Conservation (phyloP, 768 basidiomycete genomes). For the Rubroboletus satanas region DNA sequence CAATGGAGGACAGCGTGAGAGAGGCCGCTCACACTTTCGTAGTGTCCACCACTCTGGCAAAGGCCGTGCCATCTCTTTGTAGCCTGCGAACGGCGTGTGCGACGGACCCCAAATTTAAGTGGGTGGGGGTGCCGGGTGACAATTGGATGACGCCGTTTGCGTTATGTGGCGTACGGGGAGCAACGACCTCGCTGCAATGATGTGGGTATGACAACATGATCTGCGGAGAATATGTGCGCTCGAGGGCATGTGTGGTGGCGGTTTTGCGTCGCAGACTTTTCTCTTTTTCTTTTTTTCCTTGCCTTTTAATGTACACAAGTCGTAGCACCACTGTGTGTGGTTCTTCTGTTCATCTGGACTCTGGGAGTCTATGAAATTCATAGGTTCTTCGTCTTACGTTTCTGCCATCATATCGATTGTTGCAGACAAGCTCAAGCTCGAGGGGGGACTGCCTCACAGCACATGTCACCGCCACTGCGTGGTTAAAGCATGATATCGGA, state of each 20-base stretch:
- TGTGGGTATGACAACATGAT: slow-evolving; percentile 30
- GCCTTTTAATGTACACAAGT: slow-evolving; percentile 15
- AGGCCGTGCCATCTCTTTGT: slow-evolving; percentile 84
- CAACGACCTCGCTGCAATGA: slow-evolving; percentile 31
- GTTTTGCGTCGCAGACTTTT: background rate
- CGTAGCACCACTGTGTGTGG: slow-evolving; percentile 8
- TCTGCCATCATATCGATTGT: slow-evolving; percentile 7
- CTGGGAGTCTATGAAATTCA: slow-evolving; percentile 17
- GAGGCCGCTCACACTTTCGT: slow-evolving; percentile 65
- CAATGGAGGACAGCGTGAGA: slow-evolving; percentile 45
- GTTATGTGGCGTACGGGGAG: slow-evolving; percentile 29
- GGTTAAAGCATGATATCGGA: slow-evolving; percentile 26
- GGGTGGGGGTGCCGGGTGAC: slow-evolving; percentile 14
- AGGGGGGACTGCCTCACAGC: slow-evolving; percentile 4
- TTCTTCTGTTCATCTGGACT: slow-evolving; percentile 17
- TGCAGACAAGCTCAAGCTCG: background rate
- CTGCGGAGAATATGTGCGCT: slow-evolving; percentile 26
- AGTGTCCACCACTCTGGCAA: slow-evolving; percentile 58
- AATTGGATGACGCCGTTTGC: slow-evolving; percentile 29
- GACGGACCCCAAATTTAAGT: slow-evolving; percentile 22
- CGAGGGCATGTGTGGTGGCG: slow-evolving; percentile 6
- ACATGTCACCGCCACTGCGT: slow-evolving; percentile 31
- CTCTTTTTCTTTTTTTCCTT: background rate
- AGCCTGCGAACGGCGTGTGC: slow-evolving; percentile 35
- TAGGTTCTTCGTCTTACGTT: slow-evolving; percentile 16